Base-by-base conservation (phyloP, 129 eudicot species). In the Calendula officinalis region DNA sequence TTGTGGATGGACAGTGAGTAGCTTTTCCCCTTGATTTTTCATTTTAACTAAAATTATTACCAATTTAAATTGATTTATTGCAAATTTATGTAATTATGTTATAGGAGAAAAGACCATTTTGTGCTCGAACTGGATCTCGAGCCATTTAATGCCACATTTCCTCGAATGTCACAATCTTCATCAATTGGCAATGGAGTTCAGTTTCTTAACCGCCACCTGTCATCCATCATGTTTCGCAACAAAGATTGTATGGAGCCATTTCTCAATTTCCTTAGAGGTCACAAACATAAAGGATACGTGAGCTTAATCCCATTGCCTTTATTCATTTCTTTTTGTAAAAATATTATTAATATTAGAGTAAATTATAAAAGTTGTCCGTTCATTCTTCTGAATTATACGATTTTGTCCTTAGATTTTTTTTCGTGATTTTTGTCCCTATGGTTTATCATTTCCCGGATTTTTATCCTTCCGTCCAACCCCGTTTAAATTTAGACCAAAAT, bases 111-210 rank as follows among this genome's bases (percentile, higher is more conserved):
- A 32, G 82, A 65, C 62, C 84, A 66, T 14, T 83, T 17, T 70
- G 69, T 73, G 55, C 95, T 94, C 49, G 99, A 94, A 76, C 84
- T 94, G 64, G 99, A 94, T 69, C 76, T 94, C 4, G 99, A 86
- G 79, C 99, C 99, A 68, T 94, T 94, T 75, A 94, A 85, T 78
- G 92, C 91, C 59, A 54, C 89, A 60, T 78, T 88, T 80, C 97
- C 99, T 40, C 99, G 97, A 27, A 87, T 95, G 65, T 75, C 90
- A 9, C 87, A 97, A 4, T 94, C 99, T 4, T 94, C 97, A 6
- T 88, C 83, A 56, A 94, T 94, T 50, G 99, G 99, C 65, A 94
- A 94, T 74, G 99, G 99, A 27, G 99, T 94, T 64, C 97, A 85
- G 62, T 94, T 94, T 76, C 97, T 94, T 43, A 94, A 94, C 56